Percentiles rank a stretch among this genome's conserved stretches.
These are phyloP conservation scores for Sutorius eximius DNA, from an alignment of 1,284 basidiomycete species.

Conservation along the genomic window DNA sequence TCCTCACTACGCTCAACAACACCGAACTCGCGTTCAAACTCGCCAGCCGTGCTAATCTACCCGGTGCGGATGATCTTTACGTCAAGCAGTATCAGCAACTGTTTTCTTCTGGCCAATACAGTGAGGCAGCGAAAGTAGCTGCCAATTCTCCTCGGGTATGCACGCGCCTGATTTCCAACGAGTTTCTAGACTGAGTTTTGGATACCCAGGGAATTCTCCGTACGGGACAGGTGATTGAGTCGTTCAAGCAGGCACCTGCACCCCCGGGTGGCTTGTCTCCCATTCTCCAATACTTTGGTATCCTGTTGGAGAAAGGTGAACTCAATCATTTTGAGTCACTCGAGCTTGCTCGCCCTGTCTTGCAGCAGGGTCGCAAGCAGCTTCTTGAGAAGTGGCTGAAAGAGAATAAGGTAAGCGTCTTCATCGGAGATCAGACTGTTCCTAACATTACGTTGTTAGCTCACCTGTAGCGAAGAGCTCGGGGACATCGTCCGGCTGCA, in stretches of 20 bases:
- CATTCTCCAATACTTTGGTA: slow-evolving; percentile 98
- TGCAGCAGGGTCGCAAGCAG: slow-evolving; percentile 97
- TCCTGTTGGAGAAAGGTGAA: slow-evolving; percentile 95
- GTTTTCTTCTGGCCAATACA: slow-evolving; percentile 88
- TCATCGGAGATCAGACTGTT: neutral
- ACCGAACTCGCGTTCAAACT: slow-evolving; percentile 98
- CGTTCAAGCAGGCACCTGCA: slow-evolving; percentile 94
- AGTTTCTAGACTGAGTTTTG: slow-evolving; percentile 8
- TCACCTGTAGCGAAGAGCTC: slow-evolving; percentile 98
- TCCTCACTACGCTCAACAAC: slow-evolving; percentile 93
- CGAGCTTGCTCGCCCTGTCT: slow-evolving; percentile 93
- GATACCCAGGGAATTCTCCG: slow-evolving; percentile 86
- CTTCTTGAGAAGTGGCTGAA: slow-evolving; percentile 99
- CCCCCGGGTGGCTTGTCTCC: slow-evolving; percentile 92
- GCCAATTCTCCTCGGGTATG: slow-evolving; percentile 91
- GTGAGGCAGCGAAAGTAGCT: slow-evolving; percentile 97
- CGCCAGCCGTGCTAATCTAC: slow-evolving; percentile 94
- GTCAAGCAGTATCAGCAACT: slow-evolving; percentile 94
- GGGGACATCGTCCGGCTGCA: slow-evolving; percentile 95
- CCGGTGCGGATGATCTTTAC: slow-evolving; percentile 97
- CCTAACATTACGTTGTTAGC: slow-evolving; percentile 45
- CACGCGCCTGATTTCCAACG: neutral
- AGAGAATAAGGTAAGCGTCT: slow-evolving; percentile 86
- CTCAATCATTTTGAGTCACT: slow-evolving; percentile 96
- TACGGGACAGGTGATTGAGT: slow-evolving; percentile 94